A percentile compares a stretch with the other conserved stretches of the same genome.
These are phyloP conservation scores for Suillus decipiens DNA, from an alignment of 768 basidiomycete genomes.

Conservation along the genomic window DNA sequence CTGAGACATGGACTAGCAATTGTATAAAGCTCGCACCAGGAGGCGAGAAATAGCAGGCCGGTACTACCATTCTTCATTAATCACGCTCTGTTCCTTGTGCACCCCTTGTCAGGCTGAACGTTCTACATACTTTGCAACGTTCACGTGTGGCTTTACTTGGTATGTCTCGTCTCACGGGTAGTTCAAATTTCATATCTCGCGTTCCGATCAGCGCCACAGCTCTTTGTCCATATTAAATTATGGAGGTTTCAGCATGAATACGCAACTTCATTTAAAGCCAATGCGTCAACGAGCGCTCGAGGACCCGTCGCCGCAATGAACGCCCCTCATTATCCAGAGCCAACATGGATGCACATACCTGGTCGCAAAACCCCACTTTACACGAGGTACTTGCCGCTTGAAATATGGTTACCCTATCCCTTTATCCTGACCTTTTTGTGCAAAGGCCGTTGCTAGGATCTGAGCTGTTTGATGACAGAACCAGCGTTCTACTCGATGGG, in stretches of 20 bases:
- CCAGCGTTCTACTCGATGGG: constrained; percentile 15
- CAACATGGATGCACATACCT: neutral
- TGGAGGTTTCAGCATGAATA: neutral
- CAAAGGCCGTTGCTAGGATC: constrained; percentile 18
- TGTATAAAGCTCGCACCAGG: neutral
- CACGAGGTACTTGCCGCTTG: neutral
- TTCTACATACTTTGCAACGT: neutral
- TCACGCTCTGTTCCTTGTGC: neutral
- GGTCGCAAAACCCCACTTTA: neutral
- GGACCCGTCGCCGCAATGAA: neutral
- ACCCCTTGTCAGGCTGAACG: neutral
- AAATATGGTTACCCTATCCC: neutral
- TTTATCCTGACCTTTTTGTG: neutral
- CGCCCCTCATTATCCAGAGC: constrained; percentile 5
- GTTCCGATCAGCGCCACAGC: constrained; percentile 4
- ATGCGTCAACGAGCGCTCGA: neutral
- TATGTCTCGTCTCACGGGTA: constrained; percentile 1
- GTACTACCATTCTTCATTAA: neutral
- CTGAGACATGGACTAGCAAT: neutral
- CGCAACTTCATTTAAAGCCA: neutral
- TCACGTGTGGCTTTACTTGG: neutral
- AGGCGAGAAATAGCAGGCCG: neutral
- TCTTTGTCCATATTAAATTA: constrained; percentile 5
- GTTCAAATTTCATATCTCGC: neutral
- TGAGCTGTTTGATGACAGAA: constrained; percentile 15